Evolutionary conservation across 331 rosid genomes (phyloP).

Genomic region (Stylosanthes scabra): DNA sequence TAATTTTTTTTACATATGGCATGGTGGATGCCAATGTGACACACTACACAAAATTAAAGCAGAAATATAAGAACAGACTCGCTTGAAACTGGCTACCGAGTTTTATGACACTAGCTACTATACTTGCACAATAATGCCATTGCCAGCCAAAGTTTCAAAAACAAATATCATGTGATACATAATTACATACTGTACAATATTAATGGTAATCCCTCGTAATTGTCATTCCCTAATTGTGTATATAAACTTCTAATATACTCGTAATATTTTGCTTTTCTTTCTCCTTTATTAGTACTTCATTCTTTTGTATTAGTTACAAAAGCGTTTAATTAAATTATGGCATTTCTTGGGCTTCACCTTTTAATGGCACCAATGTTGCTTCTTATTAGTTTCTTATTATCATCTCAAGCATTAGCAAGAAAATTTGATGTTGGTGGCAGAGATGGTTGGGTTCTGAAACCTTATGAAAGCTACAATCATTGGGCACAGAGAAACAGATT

Average conservation of each 20-base stretch:
- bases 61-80: not conserved
- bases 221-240: slow-evolving; percentile 14
- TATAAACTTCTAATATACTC: not conserved
- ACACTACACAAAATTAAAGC: not conserved
- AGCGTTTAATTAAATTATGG: not conserved
- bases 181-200: not conserved
- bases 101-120: slow-evolving; percentile 13
- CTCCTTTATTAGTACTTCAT: not conserved
- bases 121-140: slow-evolving; percentile 8
- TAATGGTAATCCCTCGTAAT: slow-evolving; percentile 45
- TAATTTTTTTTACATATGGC: too few species aligned
- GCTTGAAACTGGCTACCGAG: slow-evolving; percentile 8
- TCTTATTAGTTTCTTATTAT: slow-evolving; percentile 22
- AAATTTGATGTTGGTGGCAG: slow-evolving; percentile 58
- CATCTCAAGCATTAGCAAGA: slow-evolving; percentile 38
- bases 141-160: not conserved
- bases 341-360: slow-evolving; percentile 30
- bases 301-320: not conserved
- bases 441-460: slow-evolving; percentile 68
- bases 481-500: slow-evolving; percentile 64
- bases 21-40: not conserved
- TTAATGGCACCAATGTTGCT: slow-evolving; percentile 19
- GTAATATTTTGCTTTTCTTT: too few species aligned
- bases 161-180: slow-evolving; percentile 27
- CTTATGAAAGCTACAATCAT: slow-evolving; percentile 53